Evolutionary conservation across 352 stramenopile genomes (phyloP).

Genomic region (Phytophthora pinifolia): DNA sequence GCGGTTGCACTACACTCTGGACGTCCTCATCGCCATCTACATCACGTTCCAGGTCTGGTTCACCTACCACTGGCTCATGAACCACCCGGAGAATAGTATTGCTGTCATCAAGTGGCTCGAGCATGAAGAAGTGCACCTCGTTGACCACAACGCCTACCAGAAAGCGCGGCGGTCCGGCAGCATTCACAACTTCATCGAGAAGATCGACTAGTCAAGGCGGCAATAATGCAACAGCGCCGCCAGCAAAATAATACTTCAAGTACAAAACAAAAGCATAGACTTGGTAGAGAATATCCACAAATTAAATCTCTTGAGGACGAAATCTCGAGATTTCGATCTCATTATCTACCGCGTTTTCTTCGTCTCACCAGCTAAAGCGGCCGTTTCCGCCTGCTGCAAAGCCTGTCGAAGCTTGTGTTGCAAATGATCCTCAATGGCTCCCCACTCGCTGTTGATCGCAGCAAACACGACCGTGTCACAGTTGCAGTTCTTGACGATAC

Average conservation of each 20-base stretch:
- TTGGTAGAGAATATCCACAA: too few relatives aligned
- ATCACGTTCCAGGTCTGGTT: constrained; percentile 84
- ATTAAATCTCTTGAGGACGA: too few relatives aligned
- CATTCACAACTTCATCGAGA: constrained; percentile 27
- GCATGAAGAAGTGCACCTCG: constrained; percentile 77
- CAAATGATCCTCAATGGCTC: constrained; percentile 63
- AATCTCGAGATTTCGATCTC: too few relatives aligned
- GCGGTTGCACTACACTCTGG: constrained; percentile 85
- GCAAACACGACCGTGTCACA: constrained; percentile 84
- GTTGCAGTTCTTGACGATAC: constrained; percentile 84
- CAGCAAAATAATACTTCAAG: constrained; percentile 9
- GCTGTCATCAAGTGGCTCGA: constrained; percentile 80
- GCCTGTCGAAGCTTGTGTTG: constrained; percentile 35
- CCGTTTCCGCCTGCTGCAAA: constrained; percentile 22
- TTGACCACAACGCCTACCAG: constrained; percentile 78
- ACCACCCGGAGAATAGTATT: constrained; percentile 61
- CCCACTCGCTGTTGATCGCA: constrained; percentile 89
- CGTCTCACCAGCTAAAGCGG: constrained; percentile 8
- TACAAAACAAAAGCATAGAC: constrained; percentile 31
- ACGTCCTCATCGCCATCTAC: constrained; percentile 88
- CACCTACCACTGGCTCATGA: constrained; percentile 83
- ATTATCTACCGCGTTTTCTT: constrained; percentile 44
- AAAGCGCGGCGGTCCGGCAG: constrained; percentile 67
- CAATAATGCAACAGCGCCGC: too few relatives aligned
- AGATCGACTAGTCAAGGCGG: constrained; percentile 18